Evolutionary conservation across 73 alveolate species (phyloP), one percentile per base, ranked within the genome.

Genomic region (Effrenium voratum): DNA sequence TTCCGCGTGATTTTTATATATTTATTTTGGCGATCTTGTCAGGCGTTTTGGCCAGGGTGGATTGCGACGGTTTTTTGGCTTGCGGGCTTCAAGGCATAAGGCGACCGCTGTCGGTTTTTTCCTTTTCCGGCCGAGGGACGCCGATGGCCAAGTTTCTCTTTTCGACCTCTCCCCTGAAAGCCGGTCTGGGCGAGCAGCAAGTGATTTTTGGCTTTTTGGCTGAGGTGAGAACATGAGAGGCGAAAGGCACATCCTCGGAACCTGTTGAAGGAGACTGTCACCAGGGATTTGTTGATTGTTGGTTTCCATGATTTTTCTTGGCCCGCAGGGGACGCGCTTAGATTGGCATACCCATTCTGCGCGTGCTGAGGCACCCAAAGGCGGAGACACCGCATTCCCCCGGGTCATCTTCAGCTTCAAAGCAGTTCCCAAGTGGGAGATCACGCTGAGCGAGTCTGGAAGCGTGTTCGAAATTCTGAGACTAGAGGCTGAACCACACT

Each of bases 281-380:
- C 63, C 63, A 8, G 26, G 63, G 19, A 12, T 52, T 19, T 8
- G 63, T 12, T 12, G 63, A 8, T 28, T 36, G 75, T 6, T 60
- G 36, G 15, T 55, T 0, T 55, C 68, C 68, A 19, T 19, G 68
- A 19, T 55, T 55, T 19, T 0, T 12, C 77, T 66, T 66, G 77
- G 1, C 2, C 22, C 43, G 4, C 19, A n/a, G 32, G 8, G 36
- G 16, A 22, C 72, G 16, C 26, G 41, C 80, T 68, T 32, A 10
- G 36, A 1, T 28, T 12, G 19, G 80, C 36, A 8, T 40, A 8
- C 40, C 79, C 30, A 36, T 76, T 34, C 36, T 4, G 2, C 70
- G n/a, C n/a, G n/a, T n/a, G n/a, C n/a, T 41, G 94, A 85, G 94
- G 94, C 46, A 44, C 94, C 94, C 22, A 55, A 41, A n/a, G 94